These are phyloP conservation scores for Flaveria linearis DNA, from an alignment of 129 eudicot species.

Conservation along the genomic window DNA sequence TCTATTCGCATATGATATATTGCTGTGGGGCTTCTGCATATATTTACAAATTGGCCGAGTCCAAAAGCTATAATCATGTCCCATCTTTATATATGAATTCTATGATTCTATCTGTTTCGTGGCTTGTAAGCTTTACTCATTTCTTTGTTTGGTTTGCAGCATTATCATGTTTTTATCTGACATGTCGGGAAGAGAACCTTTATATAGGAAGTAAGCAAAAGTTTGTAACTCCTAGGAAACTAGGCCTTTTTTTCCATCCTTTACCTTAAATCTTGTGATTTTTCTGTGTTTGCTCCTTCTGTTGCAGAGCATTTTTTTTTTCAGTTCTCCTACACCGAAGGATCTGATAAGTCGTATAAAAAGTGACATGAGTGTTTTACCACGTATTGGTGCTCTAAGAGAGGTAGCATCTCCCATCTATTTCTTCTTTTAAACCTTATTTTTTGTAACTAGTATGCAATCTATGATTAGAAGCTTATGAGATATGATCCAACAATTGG, in stretches of 20 bases:
- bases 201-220: conserved; percentile 71
- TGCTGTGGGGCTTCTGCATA: conserved; percentile 7
- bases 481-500: conserved; percentile 7
- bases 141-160: conserved; percentile 51
- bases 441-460: background rate
- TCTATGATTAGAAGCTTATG: background rate
- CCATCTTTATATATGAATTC: background rate
- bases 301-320: conserved; percentile 82
- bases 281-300: conserved; percentile 21
- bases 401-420: conserved; percentile 54
- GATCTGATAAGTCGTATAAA: conserved; percentile 65
- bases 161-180: conserved; percentile 91
- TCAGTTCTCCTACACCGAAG: conserved; percentile 74
- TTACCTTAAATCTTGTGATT: conserved; percentile 2
- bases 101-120: background rate
- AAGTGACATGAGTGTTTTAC: conserved; percentile 79
- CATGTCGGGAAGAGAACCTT: conserved; percentile 99
- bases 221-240: conserved; percentile 10
- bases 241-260: background rate
- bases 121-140: conserved; percentile 19
- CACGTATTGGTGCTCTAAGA: conserved; percentile 94
- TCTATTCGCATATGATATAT: background rate
- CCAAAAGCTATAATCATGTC: background rate
- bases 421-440: conserved; percentile 12
- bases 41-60: background rate